These are phyloP conservation scores for Chimonanthus praecox DNA, from an alignment of 164 flowering plant species.

Conservation along the genomic window DNA sequence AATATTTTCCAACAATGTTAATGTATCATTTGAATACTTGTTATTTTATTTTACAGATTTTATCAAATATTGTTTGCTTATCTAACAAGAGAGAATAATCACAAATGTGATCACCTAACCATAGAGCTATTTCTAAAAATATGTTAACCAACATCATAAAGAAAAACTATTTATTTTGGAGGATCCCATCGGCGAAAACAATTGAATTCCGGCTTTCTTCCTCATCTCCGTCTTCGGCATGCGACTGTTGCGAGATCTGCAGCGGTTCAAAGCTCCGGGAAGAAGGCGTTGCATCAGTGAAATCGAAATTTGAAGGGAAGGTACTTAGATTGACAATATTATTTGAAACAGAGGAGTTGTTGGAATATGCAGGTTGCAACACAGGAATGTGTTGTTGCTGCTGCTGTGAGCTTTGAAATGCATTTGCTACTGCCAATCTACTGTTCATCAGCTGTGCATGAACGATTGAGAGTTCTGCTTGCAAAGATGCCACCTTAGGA, in stretches of 20 bases:
- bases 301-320: slow-evolving; percentile 35
- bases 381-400: slow-evolving; percentile 16
- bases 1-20: too few species aligned
- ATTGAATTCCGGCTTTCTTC: slow-evolving; percentile 45
- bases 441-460: slow-evolving; percentile 71
- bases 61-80: too few species aligned
- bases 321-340: slow-evolving; percentile 36
- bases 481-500: slow-evolving; percentile 61
- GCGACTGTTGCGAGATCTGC: slow-evolving; percentile 27
- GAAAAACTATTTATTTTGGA: slow-evolving; percentile 8
- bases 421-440: slow-evolving; percentile 51
- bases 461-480: slow-evolving; percentile 67
- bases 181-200: slow-evolving; percentile 26
- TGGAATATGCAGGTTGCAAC: slow-evolving; percentile 67
- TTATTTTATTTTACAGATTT: too few species aligned
- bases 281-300: slow-evolving; percentile 28
- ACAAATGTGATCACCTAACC: too few species aligned
- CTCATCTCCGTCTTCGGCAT: slow-evolving; percentile 55
- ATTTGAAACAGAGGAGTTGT: slow-evolving; percentile 62
- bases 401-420: slow-evolving; percentile 36
- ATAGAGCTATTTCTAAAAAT: too few species aligned
- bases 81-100: too few species aligned
- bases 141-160: too few species aligned
- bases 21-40: too few species aligned
- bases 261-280: slow-evolving; percentile 44